Percentiles rank a stretch among this genome's conserved stretches.
Conservation (phyloP, 345 rosid genomes). For the Salix viminalis region DNA sequence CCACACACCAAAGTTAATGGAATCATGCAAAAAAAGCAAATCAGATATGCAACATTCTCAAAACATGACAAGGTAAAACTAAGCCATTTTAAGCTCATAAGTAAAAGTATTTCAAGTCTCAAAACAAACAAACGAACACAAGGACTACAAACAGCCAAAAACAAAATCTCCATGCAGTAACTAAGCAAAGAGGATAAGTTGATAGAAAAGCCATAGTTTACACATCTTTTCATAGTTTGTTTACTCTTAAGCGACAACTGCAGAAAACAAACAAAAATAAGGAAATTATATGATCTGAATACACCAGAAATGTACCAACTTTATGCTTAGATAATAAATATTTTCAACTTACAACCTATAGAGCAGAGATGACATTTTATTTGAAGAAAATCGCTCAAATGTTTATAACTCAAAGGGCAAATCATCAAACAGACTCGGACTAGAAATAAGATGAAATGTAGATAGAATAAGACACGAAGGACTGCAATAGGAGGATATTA, state of each 20-base stretch:
- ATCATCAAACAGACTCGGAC: background rate
- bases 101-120: background rate
- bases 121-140: background rate
- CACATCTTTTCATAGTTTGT: background rate
- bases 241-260: background rate
- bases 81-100: background rate
- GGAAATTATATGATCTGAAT: background rate
- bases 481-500: background rate
- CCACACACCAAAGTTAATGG: background rate
- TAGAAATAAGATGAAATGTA: slow-evolving; percentile 1
- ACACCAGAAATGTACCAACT: background rate
- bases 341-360: background rate
- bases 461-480: background rate
- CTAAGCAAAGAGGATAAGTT: background rate
- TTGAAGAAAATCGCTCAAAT: background rate
- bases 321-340: background rate
- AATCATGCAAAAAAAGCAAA: background rate
- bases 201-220: background rate
- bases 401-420: background rate
- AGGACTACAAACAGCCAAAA: background rate
- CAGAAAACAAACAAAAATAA: background rate
- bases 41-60: background rate
- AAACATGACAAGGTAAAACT: background rate
- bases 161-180: background rate
- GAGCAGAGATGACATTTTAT: background rate